A percentile compares a stretch with the other conserved stretches of the same genome.
phyloP scores from a whole-genome alignment of 805 yeast species.

The Pichia exigua region DNA sequence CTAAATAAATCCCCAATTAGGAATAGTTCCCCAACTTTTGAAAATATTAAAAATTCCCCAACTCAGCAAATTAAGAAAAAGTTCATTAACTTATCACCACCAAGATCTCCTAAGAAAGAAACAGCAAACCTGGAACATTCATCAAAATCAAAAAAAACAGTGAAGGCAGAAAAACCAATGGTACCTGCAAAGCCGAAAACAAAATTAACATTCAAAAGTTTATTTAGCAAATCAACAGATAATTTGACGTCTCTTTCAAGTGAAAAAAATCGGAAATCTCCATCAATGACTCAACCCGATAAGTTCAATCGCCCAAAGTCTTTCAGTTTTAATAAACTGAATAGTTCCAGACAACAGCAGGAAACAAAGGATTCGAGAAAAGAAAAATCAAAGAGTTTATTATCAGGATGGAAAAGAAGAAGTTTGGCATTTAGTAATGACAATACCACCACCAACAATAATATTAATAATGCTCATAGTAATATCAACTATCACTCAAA shows the following conservation, averaged over 20 bases:
- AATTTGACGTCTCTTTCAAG: neutral
- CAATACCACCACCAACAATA: neutral
- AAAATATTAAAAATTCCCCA: slow-evolving; percentile 7
- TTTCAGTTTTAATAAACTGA: slow-evolving; percentile 8
- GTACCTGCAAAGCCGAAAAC: slow-evolving; percentile 11
- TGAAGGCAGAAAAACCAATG: neutral
- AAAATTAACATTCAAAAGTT: slow-evolving; percentile 23
- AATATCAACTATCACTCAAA: slow-evolving; percentile 1
- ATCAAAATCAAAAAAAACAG: neutral
- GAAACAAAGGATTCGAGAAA: slow-evolving; percentile 15
- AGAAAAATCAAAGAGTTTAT: slow-evolving; percentile 24
- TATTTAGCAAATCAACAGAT: slow-evolving; percentile 18
- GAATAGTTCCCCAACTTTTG: slow-evolving; percentile 12
- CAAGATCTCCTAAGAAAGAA: neutral
- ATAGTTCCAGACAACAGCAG: slow-evolving; percentile 1
- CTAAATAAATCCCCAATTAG: slow-evolving; percentile 8
- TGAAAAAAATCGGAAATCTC: slow-evolving; percentile 1
- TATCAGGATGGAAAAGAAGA: slow-evolving; percentile 27
- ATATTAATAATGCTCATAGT: neutral
- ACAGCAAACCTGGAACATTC: neutral
- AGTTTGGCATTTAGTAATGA: slow-evolving; percentile 12
- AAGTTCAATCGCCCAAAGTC: slow-evolving; percentile 10
- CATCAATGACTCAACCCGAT: neutral
- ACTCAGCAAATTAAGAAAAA: neutral
- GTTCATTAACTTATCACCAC: slow-evolving; percentile 5